These are phyloP conservation scores for Discostella stelligeroides DNA, from an alignment of 108 stramenopile species.

Conservation along the genomic window DNA sequence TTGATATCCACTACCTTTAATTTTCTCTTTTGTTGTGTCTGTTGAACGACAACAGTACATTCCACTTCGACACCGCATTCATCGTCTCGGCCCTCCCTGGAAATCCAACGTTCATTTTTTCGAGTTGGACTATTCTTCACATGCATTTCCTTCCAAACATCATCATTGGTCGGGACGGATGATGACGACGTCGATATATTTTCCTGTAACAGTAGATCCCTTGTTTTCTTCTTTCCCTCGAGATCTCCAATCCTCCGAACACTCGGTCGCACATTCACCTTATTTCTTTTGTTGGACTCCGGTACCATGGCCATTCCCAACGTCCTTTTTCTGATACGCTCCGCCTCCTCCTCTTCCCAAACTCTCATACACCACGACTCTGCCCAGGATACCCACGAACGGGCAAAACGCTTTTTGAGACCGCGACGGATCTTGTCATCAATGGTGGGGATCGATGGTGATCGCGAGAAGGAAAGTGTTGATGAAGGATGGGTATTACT, in stretches of 20 bases:
- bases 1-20: no score
- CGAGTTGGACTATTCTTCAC: background rate
- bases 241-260: slow-evolving; percentile 28
- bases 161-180: no score
- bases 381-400: slow-evolving; percentile 49
- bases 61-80: slow-evolving; percentile 24
- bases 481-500: slow-evolving; percentile 7
- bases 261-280: slow-evolving; percentile 14
- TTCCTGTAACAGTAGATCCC: no score
- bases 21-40: no score
- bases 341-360: slow-evolving; percentile 49
- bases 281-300: background rate
- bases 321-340: slow-evolving; percentile 7
- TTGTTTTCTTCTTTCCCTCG: background rate
- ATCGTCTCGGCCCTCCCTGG: slow-evolving; percentile 1
- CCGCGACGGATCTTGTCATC: slow-evolving; percentile 21
- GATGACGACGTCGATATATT: no score
- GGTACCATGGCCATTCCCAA: background rate
- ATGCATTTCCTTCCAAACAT: slow-evolving; percentile 1
- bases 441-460: slow-evolving; percentile 24
- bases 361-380: slow-evolving; percentile 45
- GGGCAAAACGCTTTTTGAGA: slow-evolving; percentile 34
- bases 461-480: slow-evolving; percentile 18
- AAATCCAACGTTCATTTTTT: background rate
- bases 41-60: background rate